phyloP scores from a whole-genome alignment of 352 stramenopile species.

The Globisporangium mamillatum region DNA sequence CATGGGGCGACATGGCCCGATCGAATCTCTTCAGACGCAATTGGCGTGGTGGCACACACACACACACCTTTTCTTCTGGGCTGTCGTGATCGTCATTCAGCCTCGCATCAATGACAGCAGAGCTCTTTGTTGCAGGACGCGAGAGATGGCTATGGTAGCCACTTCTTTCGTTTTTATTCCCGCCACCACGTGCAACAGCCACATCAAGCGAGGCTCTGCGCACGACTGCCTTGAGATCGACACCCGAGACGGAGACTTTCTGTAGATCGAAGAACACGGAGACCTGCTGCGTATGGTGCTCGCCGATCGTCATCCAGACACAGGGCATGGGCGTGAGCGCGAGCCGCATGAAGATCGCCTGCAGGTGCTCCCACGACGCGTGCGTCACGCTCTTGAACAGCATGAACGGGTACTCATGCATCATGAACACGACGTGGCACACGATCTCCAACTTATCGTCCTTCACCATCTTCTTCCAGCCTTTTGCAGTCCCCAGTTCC shows the following conservation, averaged over 20 bases:
- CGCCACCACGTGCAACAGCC: not conserved
- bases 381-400: constrained; percentile 21
- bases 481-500: constrained; percentile 5
- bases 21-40: not conserved
- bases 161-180: not conserved
- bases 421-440: constrained; percentile 30
- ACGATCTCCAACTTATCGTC: constrained; percentile 31
- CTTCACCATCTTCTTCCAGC: constrained; percentile 17
- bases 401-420: constrained; percentile 38
- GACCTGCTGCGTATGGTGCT: constrained; percentile 22
- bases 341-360: constrained; percentile 34
- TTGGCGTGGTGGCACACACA: not conserved
- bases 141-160: not conserved
- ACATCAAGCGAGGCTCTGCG: not conserved
- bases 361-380: constrained; percentile 26
- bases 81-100: not conserved
- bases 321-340: constrained; percentile 23
- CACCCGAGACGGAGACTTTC: not conserved
- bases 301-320: constrained; percentile 37
- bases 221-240: constrained; percentile 7
- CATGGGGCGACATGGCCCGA: not conserved
- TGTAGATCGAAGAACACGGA: not conserved
- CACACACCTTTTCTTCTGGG: not conserved
- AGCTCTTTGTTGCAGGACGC: not conserved
- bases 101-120: not conserved